These are phyloP conservation scores for Xylaria sp. DNA, from an alignment of 2,329 filamentous ascomycete species.

Conservation along the genomic window DNA sequence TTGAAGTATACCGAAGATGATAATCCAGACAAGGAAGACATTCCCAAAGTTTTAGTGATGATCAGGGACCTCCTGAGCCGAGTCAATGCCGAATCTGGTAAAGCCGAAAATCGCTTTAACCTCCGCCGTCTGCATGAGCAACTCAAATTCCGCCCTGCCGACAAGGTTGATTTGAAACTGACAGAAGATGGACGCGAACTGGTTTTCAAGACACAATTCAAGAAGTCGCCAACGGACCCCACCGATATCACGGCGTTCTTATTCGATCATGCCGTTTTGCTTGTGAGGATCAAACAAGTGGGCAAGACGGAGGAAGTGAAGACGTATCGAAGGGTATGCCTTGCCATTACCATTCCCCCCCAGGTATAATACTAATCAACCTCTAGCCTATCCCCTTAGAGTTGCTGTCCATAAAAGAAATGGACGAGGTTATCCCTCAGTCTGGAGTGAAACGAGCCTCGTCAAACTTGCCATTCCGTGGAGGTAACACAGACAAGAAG, in stretches of 20 bases:
- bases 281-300: conserved; percentile 89
- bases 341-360: not conserved
- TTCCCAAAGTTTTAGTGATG: conserved; percentile 86
- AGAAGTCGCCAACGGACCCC: conserved; percentile 88
- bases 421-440: conserved; percentile 93
- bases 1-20: conserved; percentile 90
- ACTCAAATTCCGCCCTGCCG: conserved; percentile 88
- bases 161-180: conserved; percentile 91
- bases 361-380: conserved; percentile 26
- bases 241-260: conserved; percentile 93
- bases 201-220: conserved; percentile 92
- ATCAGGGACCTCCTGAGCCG: conserved; percentile 88
- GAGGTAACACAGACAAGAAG: conserved; percentile 63
- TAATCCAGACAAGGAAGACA: conserved; percentile 89
- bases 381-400: conserved; percentile 88
- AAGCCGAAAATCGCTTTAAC: conserved; percentile 98
- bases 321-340: conserved; percentile 79
- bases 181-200: conserved; percentile 93
- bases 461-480: conserved; percentile 73
- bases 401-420: conserved; percentile 90
- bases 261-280: conserved; percentile 93
- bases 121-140: conserved; percentile 90
- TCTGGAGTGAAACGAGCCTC: conserved; percentile 86
- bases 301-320: conserved; percentile 96
- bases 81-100: conserved; percentile 95